These are phyloP conservation scores for Pleurostoma richardsiae DNA, from an alignment of 2,329 filamentous ascomycete genomes.

Conservation along the genomic window DNA sequence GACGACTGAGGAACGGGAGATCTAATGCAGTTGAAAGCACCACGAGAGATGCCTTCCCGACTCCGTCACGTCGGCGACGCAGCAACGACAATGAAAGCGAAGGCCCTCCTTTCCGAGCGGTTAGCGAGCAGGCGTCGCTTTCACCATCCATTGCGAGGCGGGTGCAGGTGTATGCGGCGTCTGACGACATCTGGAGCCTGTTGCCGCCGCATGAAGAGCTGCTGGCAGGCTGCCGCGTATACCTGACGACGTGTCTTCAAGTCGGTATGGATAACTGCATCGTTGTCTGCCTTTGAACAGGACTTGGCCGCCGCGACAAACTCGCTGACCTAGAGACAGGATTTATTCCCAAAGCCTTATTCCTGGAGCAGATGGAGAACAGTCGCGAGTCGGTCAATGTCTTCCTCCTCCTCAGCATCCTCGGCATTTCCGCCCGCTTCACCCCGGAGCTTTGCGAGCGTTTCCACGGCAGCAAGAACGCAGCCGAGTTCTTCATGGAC, in stretches of 20 bases:
- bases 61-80: no score
- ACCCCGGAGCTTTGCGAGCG: conserved; percentile 17
- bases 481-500: conserved; percentile 20
- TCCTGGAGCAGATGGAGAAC: conserved; percentile 17
- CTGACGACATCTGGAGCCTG: conserved; percentile 1
- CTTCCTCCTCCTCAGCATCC: conserved; percentile 22
- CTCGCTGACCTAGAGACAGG: conserved; percentile 1
- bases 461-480: conserved; percentile 15
- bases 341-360: conserved; percentile 24
- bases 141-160: conserved; percentile 2
- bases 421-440: conserved; percentile 23
- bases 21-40: no score
- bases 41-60: no score
- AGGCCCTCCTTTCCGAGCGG: conserved; percentile 1
- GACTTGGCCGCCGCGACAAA: no score
- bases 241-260: conserved; percentile 22
- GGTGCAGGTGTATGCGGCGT: not conserved
- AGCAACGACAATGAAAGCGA: not conserved
- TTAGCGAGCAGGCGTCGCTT: not conserved
- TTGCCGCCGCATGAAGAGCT: conserved; percentile 18
- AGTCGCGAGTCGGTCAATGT: conserved; percentile 13
- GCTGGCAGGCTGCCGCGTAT: conserved; percentile 18
- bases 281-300: not conserved
- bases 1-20: no score
- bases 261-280: conserved; percentile 9